These are phyloP conservation scores for Rostrohypoxylon terebratum DNA, from an alignment of 495 filamentous ascomycete genomes.

Conservation along the genomic window DNA sequence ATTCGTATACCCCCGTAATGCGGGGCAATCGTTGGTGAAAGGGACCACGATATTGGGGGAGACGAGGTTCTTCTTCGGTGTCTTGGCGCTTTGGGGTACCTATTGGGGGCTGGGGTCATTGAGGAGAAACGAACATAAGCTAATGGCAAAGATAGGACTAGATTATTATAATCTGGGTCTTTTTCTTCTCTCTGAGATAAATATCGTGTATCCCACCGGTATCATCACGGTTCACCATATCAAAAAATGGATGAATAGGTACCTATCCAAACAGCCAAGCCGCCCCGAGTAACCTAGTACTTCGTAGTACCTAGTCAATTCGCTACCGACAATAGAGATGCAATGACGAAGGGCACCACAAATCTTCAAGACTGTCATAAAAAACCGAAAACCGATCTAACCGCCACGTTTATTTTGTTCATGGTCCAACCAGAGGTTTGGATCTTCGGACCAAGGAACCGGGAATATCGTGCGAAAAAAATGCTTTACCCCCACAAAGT, in stretches of 20 bases:
- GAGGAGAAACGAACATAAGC: constrained; percentile 24
- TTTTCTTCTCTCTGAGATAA: background rate
- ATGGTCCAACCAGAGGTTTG: constrained; percentile 26
- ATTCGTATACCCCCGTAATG: constrained; percentile 30
- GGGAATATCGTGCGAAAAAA: background rate
- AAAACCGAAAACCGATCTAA: constrained; percentile 25
- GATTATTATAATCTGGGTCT: background rate
- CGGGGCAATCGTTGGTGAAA: constrained; percentile 28
- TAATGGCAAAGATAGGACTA: constrained; percentile 6
- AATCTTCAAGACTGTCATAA: constrained; percentile 29
- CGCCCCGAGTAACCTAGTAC: background rate
- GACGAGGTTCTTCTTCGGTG: constrained; percentile 47
- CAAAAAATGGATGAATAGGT: background rate
- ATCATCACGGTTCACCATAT: background rate
- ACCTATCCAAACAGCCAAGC: background rate
- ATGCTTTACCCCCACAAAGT: constrained; percentile 22
- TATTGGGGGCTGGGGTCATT: constrained; percentile 22
- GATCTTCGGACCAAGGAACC: constrained; percentile 19
- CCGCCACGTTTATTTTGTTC: background rate
- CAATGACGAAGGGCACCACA: constrained; percentile 23
- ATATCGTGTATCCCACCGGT: background rate
- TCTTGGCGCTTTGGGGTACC: constrained; percentile 45
- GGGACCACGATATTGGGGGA: constrained; percentile 30
- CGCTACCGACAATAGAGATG: constrained; percentile 23
- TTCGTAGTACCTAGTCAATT: constrained; percentile 3